phyloP scores from a whole-genome alignment of 129 eudicot species.

The Lonicera japonica region DNA sequence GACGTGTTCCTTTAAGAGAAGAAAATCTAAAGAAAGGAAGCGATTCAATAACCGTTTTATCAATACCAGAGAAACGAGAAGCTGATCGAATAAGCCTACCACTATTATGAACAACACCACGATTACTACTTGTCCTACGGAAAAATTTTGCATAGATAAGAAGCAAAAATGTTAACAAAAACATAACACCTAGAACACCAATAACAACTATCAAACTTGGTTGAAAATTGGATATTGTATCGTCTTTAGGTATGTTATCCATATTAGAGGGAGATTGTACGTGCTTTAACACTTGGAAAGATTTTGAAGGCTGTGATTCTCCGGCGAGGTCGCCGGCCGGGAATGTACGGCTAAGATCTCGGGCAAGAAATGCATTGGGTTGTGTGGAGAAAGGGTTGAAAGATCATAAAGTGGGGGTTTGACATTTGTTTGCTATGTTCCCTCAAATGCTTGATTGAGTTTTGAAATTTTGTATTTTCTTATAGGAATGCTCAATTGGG shows the following conservation, averaged over 20 bases:
- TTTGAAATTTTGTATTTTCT: conserved; percentile 2
- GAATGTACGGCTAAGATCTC: conserved; percentile 22
- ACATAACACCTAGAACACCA: conserved; percentile 59
- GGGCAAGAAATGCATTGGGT: background rate
- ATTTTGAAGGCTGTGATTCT: conserved; percentile 15
- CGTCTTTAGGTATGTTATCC: conserved; percentile 14
- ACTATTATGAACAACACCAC: background rate
- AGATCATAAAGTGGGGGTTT: background rate
- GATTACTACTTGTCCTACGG: background rate
- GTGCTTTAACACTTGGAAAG: conserved; percentile 20
- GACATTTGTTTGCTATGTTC: background rate
- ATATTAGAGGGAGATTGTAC: conserved; percentile 7
- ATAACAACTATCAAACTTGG: conserved; percentile 78
- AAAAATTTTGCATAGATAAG: conserved; percentile 47
- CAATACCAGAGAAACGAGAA: conserved; percentile 56
- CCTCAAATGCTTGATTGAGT: background rate
- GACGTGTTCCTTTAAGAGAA: conserved; percentile 42
- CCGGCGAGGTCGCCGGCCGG: conserved; percentile 20
- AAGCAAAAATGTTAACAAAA: conserved; percentile 46
- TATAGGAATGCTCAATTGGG: conserved; percentile 16
- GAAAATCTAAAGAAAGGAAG: conserved; percentile 77
- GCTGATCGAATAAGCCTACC: conserved; percentile 18
- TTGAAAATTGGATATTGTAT: conserved; percentile 27
- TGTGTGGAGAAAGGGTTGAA: conserved; percentile 2
- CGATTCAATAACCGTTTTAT: conserved; percentile 54